Percentiles rank a stretch among this genome's conserved stretches.
These are phyloP conservation scores for Turritis glabra DNA, from an alignment of 345 rosid genomes.

Conservation along the genomic window DNA sequence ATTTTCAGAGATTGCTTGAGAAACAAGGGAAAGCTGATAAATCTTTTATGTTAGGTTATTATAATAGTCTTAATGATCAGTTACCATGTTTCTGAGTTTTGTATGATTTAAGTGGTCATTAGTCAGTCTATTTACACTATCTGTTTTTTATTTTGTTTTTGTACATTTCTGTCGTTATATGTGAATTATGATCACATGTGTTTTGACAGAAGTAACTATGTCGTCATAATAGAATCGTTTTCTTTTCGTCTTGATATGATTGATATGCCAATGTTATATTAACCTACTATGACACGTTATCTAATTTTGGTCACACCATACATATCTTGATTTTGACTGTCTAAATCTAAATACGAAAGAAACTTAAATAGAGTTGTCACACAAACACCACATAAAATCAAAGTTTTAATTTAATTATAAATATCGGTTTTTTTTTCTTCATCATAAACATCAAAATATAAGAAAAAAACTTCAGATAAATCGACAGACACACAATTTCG, in stretches of 20 bases:
- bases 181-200: conserved; percentile 26
- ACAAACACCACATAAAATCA: background rate
- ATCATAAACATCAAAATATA: background rate
- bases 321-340: no score
- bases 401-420: background rate
- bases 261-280: no score
- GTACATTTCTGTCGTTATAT: conserved; percentile 25
- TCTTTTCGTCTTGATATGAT: no score
- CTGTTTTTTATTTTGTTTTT: background rate
- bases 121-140: conserved; percentile 18
- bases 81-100: conserved; percentile 34
- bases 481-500: background rate
- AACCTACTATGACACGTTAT: no score
- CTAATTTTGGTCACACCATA: no score
- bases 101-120: conserved; percentile 24
- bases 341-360: no score
- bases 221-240: conserved; percentile 1
- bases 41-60: conserved; percentile 23
- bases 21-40: conserved; percentile 23
- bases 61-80: conserved; percentile 26
- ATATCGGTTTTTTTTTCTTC: background rate
- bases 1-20: conserved; percentile 38
- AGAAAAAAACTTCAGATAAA: background rate
- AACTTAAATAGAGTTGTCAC: background rate
- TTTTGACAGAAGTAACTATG: conserved; percentile 11